Evolutionary conservation across 2,329 filamentous ascomycete genomes (phyloP), one percentile per base, ranked within the genome.

Genomic region (Ambrosiella xylebori): DNA sequence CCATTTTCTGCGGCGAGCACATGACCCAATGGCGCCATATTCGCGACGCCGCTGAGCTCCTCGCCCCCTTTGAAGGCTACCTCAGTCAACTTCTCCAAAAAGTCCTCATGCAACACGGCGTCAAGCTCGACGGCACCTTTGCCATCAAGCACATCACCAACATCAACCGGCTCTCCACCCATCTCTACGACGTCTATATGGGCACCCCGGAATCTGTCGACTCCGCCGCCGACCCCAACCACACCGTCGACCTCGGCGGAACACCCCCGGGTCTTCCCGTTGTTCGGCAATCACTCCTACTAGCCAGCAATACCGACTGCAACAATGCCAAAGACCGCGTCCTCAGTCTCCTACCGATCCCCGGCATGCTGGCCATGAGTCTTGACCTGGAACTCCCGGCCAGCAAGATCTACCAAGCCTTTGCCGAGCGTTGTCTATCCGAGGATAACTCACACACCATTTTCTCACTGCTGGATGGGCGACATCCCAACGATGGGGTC

Each of bases 1-100:
- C 55, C 4, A 56, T 60, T 8, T 56, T 60, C 8, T 60, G 59
- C 15, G 59, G 59, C 19, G 51, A 57, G 15, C 59, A 60, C 8
- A 51, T 60, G 56, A 60, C 59, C 6, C 59, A 60, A 49, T 60
- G 59, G 59, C 56, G 59, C 13, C 50, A 60, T 35, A 54, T 60
- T 38, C 59, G 59, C 11, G 59, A 60, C 37, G 55, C 59, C 5
- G 56, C 59, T 6, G 59, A 60, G 45, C 59, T 60, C 19, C 8
- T 60, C 13, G 56, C 38, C 17, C 55, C 56, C 40, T 60, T 57
- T 17, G 59, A 60, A 44, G 44, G 37, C 7, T 50, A 57, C 44
- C 45, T 60, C 17, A 41, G 44, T n/a, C 55, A 60, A 36, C 38
- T 60, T 35, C 47, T 60, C 13, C 56, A 60, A 38, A 40, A 52